A percentile compares a stretch with the other conserved stretches of the same genome.
Evolutionary conservation across 306 rosid genomes (phyloP).

Genomic region (Vigna mungo): DNA sequence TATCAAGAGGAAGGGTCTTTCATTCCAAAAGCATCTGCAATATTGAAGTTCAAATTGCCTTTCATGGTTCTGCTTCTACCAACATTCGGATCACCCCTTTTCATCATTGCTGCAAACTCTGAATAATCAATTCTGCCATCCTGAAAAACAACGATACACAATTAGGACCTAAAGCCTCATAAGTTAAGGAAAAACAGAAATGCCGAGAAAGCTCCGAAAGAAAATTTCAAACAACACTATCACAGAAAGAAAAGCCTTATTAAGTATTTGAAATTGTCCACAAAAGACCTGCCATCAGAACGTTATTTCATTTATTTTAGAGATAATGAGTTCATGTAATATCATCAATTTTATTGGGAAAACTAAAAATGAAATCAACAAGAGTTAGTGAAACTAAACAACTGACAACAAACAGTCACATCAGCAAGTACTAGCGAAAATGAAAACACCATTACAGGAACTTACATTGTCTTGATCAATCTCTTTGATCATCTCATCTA

Average conservation of each 20-base stretch:
- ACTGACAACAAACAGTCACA: not conserved
- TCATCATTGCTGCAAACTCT: constrained; percentile 95
- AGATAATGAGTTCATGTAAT: not conserved
- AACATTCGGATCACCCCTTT: constrained; percentile 60
- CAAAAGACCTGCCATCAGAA: too few relatives aligned
- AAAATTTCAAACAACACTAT: not conserved
- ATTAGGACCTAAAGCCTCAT: constrained; percentile 1
- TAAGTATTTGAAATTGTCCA: too few relatives aligned
- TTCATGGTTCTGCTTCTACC: constrained; percentile 76
- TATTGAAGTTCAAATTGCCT: constrained; percentile 71
- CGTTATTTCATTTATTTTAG: not conserved
- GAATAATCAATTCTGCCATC: constrained; percentile 89
- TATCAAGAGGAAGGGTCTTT: constrained; percentile 56
- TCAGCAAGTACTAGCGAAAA: not conserved
- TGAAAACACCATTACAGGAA: not conserved
- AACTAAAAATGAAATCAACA: not conserved
- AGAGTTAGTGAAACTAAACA: constrained; percentile 2
- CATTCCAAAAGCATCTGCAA: constrained; percentile 81
- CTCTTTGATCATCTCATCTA: constrained; percentile 74
- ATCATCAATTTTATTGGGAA: constrained; percentile 18
- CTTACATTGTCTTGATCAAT: constrained; percentile 88
- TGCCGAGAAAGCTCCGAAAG: not conserved
- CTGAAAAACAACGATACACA: constrained; percentile 44
- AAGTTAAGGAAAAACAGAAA: not conserved
- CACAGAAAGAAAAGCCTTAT: not conserved